These are phyloP conservation scores for Picochlorum sp. DNA, from an alignment of 139 green algal species.

Conservation along the genomic window DNA sequence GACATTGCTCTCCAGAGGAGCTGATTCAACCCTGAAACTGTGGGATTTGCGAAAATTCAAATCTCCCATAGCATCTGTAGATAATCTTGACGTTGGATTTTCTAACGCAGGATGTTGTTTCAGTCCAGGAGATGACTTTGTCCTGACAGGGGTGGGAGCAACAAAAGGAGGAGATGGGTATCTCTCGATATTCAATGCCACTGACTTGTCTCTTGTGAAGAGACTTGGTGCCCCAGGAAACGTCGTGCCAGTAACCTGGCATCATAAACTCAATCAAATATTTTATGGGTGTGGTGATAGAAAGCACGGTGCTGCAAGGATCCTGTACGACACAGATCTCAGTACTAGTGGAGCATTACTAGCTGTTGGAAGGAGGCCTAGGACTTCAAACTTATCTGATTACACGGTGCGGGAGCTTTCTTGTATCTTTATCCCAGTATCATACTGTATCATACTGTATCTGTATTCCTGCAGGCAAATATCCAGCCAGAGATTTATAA, in stretches of 20 bases:
- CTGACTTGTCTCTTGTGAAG: slow-evolving; percentile 39
- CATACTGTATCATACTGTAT: neutral
- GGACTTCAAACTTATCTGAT: slow-evolving; percentile 46
- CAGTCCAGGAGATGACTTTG: slow-evolving; percentile 70
- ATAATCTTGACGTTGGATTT: slow-evolving; percentile 50
- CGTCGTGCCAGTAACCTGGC: slow-evolving; percentile 69
- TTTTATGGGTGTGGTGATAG: slow-evolving; percentile 65
- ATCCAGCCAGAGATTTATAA: slow-evolving; percentile 64
- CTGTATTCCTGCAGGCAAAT: slow-evolving; percentile 9
- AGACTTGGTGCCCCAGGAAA: slow-evolving; percentile 47
- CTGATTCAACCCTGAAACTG: slow-evolving; percentile 80
- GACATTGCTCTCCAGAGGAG: slow-evolving; percentile 60
- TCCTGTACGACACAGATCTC: slow-evolving; percentile 73
- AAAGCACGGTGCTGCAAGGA: slow-evolving; percentile 40
- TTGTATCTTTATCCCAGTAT: neutral
- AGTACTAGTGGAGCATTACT: slow-evolving; percentile 68
- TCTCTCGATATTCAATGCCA: slow-evolving; percentile 38
- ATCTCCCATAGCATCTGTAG: slow-evolving; percentile 45
- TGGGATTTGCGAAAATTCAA: slow-evolving; percentile 76
- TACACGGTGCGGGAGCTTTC: slow-evolving; percentile 17
- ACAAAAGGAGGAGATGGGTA: slow-evolving; percentile 26
- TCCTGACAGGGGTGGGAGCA: slow-evolving; percentile 58
- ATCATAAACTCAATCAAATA: slow-evolving; percentile 89
- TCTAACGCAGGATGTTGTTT: slow-evolving; percentile 56
- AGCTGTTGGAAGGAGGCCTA: slow-evolving; percentile 42